phyloP scores from a whole-genome alignment of 2,329 filamentous ascomycete species.

The Lasiodiplodia hormozganensis region DNA sequence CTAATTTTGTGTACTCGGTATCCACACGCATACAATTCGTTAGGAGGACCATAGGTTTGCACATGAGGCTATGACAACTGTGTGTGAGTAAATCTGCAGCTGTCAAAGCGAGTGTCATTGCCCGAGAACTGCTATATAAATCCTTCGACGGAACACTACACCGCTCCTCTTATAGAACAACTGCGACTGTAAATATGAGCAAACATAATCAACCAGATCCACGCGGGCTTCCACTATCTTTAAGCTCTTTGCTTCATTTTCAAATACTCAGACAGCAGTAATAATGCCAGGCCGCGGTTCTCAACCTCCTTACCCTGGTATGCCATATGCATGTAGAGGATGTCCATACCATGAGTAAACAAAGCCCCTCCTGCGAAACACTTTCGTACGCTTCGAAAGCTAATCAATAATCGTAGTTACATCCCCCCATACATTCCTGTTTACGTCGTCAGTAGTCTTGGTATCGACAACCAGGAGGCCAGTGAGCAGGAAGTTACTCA shows the following conservation, averaged over 20 bases:
- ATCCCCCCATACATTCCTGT: not conserved
- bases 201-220: not conserved
- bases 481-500: not conserved
- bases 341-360: not conserved
- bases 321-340: conserved; percentile 4
- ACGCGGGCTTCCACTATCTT: not conserved
- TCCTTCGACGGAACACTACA: not conserved
- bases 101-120: not conserved
- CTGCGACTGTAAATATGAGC: not conserved
- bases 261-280: not conserved
- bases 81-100: not conserved
- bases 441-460: not conserved
- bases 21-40: too few relatives aligned
- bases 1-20: too few relatives aligned
- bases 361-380: not conserved
- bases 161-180: not conserved
- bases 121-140: not conserved
- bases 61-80: not conserved
- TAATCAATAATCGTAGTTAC: not conserved
- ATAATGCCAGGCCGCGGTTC: not conserved
- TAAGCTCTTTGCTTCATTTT: not conserved
- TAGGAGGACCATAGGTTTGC: not conserved
- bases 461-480: not conserved
- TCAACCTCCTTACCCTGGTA: not conserved
- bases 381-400: not conserved